Percentiles rank a stretch among this genome's conserved stretches.
These are phyloP conservation scores for Orbilia oligospora DNA, from an alignment of 2,329 filamentous ascomycete species.

Conservation along the genomic window DNA sequence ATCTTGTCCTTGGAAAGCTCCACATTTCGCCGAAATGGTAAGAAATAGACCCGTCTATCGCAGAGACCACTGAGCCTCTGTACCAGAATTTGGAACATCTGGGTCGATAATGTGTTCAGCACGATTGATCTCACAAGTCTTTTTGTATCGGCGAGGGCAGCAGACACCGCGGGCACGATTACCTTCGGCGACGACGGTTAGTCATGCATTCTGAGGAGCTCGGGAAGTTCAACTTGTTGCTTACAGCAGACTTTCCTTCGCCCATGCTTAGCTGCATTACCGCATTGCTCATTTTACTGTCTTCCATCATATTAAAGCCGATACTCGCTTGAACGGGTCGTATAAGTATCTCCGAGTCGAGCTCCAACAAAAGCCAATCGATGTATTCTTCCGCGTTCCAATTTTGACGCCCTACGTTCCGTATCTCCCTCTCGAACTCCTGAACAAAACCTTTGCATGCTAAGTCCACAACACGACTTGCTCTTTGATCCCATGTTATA, in stretches of 20 bases:
- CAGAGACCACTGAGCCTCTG: no score
- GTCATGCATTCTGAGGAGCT: no score
- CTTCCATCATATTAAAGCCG: slow-evolving; percentile 71
- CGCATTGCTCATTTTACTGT: slow-evolving; percentile 64
- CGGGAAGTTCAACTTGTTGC: no score
- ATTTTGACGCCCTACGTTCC: slow-evolving; percentile 5
- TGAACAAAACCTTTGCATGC: neutral
- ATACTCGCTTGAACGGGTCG: slow-evolving; percentile 74
- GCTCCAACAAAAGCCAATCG: slow-evolving; percentile 78
- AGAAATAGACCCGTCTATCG: no score
- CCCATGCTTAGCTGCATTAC: slow-evolving; percentile 81
- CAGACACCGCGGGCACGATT: no score
- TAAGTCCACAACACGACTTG: slow-evolving; percentile 18
- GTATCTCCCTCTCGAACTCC: slow-evolving; percentile 26
- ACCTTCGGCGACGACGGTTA: no score
- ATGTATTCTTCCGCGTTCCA: slow-evolving; percentile 66
- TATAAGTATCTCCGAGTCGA: slow-evolving; percentile 76
- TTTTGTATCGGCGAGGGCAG: no score
- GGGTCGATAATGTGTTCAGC: no score
- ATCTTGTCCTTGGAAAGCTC: no score
- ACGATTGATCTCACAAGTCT: no score
- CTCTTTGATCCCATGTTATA: slow-evolving; percentile 41
- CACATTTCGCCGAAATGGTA: no score
- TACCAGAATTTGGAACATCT: no score
- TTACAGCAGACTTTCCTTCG: slow-evolving; percentile 75